Conservation (phyloP, 2,329 filamentous ascomycete genomes). For the Ceratocystis papillata region DNA sequence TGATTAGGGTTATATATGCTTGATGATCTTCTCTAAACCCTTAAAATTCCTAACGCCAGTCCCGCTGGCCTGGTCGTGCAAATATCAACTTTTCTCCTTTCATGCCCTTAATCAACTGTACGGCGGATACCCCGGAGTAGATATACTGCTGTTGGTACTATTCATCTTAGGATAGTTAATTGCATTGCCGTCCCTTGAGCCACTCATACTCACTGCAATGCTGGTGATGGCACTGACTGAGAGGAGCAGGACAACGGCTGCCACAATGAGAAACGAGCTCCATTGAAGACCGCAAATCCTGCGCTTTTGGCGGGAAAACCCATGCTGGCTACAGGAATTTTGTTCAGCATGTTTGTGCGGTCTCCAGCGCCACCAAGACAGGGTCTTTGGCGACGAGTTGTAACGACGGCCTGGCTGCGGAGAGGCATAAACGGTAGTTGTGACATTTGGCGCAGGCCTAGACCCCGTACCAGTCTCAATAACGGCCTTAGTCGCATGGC, state of each 20-base stretch:
- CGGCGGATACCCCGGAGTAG: not conserved
- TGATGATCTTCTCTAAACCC: not conserved
- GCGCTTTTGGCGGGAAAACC: not conserved
- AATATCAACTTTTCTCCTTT: not conserved
- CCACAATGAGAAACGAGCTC: not conserved
- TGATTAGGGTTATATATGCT: not conserved
- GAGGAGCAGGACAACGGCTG: not conserved
- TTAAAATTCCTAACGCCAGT: not conserved
- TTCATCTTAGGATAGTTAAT: not conserved
- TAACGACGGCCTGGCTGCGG: not conserved
- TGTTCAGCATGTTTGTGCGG: not conserved
- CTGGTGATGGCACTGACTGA: not conserved
- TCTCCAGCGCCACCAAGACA: constrained; percentile 2
- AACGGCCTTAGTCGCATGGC: not conserved
- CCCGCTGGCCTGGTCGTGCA: not conserved
- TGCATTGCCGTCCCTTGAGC: not conserved
- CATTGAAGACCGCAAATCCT: not conserved
- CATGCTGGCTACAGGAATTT: not conserved
- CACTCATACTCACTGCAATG: not conserved
- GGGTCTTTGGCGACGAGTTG: not conserved
- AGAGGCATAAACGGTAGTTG: not conserved
- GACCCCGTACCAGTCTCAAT: not conserved
- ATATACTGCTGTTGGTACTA: not conserved
- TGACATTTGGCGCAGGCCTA: not conserved
- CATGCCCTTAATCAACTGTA: not conserved